These are phyloP conservation scores for Aegilops longissima DNA, from an alignment of 176 grass and related monocot genomes.

Conservation along the genomic window DNA sequence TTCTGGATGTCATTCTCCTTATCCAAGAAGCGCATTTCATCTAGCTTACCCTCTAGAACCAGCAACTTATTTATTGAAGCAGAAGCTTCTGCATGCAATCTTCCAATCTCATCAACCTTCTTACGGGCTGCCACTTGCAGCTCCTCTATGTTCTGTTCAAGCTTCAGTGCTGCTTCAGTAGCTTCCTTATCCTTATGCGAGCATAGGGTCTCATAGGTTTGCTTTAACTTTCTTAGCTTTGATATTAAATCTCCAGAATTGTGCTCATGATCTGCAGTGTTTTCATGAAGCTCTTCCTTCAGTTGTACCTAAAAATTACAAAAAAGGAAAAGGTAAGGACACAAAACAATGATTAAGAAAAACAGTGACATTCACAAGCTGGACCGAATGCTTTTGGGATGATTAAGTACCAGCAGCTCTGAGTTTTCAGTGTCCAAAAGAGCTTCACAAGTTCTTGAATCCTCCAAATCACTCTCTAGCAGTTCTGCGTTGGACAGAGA, in stretches of 20 bases:
- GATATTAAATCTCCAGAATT: conserved; percentile 18
- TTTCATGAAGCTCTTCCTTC: neutral
- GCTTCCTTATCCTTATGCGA: conserved; percentile 46
- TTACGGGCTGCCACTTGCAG: conserved; percentile 28
- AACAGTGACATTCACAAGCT: neutral
- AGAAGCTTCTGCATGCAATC: conserved; percentile 7
- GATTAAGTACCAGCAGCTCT: conserved; percentile 38
- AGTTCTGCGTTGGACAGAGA: conserved; percentile 37
- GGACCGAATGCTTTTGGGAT: neutral
- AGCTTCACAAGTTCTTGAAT: conserved; percentile 6
- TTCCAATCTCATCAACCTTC: conserved; percentile 38
- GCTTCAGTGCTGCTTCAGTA: conserved; percentile 41
- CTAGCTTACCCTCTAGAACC: neutral
- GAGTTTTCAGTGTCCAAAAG: conserved; percentile 38
- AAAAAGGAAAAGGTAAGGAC: neutral
- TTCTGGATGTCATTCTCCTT: neutral
- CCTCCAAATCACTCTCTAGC: conserved; percentile 32
- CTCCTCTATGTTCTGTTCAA: conserved; percentile 20
- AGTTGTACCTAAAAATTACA: conserved; percentile 38
- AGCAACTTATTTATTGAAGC: neutral
- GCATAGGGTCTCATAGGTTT: conserved; percentile 31
- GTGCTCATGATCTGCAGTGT: neutral
- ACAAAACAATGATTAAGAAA: neutral
- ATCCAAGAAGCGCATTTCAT: neutral
- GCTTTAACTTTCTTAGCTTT: conserved; percentile 43